Base-by-base conservation (phyloP, 2,329 filamentous ascomycete genomes). In the Ophiostoma sp. region DNA sequence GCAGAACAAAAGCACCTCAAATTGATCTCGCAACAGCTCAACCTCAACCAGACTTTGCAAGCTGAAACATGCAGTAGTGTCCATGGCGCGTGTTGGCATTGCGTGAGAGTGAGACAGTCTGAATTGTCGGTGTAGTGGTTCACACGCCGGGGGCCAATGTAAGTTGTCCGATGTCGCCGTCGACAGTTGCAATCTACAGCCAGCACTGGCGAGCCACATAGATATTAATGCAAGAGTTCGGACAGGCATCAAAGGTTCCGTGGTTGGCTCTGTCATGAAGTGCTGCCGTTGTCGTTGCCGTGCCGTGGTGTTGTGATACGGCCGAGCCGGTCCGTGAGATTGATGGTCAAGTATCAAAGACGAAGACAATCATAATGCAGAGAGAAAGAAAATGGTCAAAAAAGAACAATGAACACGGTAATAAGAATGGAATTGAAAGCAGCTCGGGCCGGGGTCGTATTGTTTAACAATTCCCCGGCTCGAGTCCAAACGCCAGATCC, bases 401-500 rank as follows among this genome's bases (percentile, higher is more conserved):
- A 31, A 31, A 1, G 27, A 31, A 31, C 27, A 15, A 4, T 5
- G 6, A 15, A 60, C 54, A 62, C 57, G 57, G 57, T 33, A 62
- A 62, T 62, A 33, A 54, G 23, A 62, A 62, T 62, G 57, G 33
- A 64, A 64, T 64, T 64, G 31, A 23, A 65, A 65, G 35, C 33
- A 65, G 62, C 35, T 23, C 60, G 60, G 13, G 17, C 7, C 35
- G 13, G 60, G 4, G 20, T 27, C 8, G 23, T 60, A 39, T 39
- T 8, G 11, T 39, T 10, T 41, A 11, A 41, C 39, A 4, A 41
- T 4, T 41, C 15, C 10, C 13, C 39, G 10, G 39, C 39, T 31
- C 27, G 35, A 65, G 35, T 65, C 33, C 60, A 65, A 65, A 65
- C 62, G 62, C 62, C 57, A 33, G 54, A 60, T 60, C 54, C 31